These are phyloP conservation scores for Penicillium capsulatum DNA, from an alignment of 2,329 filamentous ascomycete species.

Conservation along the genomic window DNA sequence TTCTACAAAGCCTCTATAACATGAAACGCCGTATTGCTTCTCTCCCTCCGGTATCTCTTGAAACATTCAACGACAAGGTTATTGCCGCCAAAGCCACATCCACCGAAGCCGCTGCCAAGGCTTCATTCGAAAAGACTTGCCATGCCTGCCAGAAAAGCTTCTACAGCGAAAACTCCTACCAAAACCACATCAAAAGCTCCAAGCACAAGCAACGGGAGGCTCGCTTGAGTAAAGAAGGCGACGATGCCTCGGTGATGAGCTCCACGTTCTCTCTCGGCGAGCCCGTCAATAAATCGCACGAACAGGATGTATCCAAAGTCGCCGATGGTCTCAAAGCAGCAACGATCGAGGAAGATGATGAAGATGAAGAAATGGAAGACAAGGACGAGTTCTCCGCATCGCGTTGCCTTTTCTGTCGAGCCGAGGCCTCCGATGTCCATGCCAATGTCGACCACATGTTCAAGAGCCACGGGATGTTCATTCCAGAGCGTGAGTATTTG, in stretches of 20 bases:
- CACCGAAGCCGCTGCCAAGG: slow-evolving; percentile 79
- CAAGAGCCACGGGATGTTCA: slow-evolving; percentile 89
- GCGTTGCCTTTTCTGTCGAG: slow-evolving; percentile 87
- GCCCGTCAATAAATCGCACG: slow-evolving; percentile 56
- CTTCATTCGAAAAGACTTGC: slow-evolving; percentile 81
- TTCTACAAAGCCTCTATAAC: slow-evolving; percentile 71
- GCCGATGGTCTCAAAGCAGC: slow-evolving; percentile 72
- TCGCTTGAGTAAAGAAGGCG: slow-evolving; percentile 43
- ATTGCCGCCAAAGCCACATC: slow-evolving; percentile 82
- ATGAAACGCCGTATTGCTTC: slow-evolving; percentile 90
- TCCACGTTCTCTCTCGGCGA: slow-evolving; percentile 89
- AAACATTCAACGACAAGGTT: slow-evolving; percentile 94
- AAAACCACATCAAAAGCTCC: slow-evolving; percentile 84
- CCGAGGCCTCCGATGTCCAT: slow-evolving; percentile 68
- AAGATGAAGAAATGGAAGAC: slow-evolving; percentile 42
- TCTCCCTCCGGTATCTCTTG: slow-evolving; percentile 82
- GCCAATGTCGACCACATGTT: slow-evolving; percentile 86
- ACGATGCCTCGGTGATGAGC: slow-evolving; percentile 77
- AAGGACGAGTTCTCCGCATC: slow-evolving; percentile 47
- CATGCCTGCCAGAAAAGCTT: slow-evolving; percentile 83
- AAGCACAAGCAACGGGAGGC: slow-evolving; percentile 75
- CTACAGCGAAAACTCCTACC: slow-evolving; percentile 92
- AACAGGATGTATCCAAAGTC: slow-evolving; percentile 71
- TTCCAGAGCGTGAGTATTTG: slow-evolving; percentile 82
- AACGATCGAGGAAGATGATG: slow-evolving; percentile 49